Evolutionary conservation across 768 basidiomycete genomes (phyloP).

Genomic region (Suillus subluteus): DNA sequence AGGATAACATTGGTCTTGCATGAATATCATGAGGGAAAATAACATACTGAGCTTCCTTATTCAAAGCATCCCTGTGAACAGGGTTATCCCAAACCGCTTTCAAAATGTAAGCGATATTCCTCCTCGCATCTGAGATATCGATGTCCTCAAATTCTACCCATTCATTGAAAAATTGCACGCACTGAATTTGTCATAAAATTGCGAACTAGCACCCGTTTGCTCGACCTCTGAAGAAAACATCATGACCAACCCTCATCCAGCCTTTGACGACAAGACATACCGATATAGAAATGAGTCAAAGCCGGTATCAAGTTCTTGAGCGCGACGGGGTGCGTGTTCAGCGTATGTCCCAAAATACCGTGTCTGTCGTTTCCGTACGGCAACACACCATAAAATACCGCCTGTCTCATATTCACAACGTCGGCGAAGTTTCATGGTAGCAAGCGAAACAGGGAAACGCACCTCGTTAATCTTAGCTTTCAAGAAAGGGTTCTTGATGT

Average conservation of each 20-base stretch:
- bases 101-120: constrained; percentile 86
- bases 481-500: constrained; percentile 98
- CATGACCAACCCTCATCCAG: constrained; percentile 1
- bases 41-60: constrained; percentile 72
- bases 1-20: constrained; percentile 14
- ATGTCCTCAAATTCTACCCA: constrained; percentile 14
- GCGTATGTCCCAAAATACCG: constrained; percentile 78
- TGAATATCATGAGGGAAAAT: background rate
- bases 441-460: constrained; percentile 19
- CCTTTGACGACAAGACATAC: constrained; percentile 43
- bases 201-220: constrained; percentile 94
- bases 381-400: constrained; percentile 74
- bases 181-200: constrained; percentile 99
- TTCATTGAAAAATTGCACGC: constrained; percentile 34
- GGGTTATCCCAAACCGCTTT: constrained; percentile 93
- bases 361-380: constrained; percentile 64
- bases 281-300: constrained; percentile 93
- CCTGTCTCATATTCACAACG: constrained; percentile 42
- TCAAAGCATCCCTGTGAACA: constrained; percentile 83
- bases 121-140: constrained; percentile 56
- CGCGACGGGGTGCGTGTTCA: constrained; percentile 86
- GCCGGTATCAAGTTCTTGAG: constrained; percentile 89
- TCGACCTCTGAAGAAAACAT: constrained; percentile 77
- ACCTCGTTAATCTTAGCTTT: constrained; percentile 97
- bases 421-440: background rate